Base-by-base conservation (phyloP, 2,329 filamentous ascomycete genomes). In the Colletotrichum tofieldiae region DNA sequence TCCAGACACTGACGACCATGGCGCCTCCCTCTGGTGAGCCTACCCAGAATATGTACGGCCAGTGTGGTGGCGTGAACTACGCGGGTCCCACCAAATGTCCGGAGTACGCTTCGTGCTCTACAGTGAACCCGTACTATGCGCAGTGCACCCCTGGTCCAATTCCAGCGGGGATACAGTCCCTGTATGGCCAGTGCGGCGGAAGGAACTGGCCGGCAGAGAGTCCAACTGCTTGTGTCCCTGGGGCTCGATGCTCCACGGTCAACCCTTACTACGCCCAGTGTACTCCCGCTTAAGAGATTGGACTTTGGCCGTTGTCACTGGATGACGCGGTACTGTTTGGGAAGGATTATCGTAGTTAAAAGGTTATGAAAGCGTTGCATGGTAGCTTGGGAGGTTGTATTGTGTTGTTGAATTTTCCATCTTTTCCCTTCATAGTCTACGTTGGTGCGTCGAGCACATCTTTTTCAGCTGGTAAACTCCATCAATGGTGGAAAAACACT, bases 261-360 rank as follows among this genome's bases (percentile, higher is more conserved):
- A 72, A 72, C 18, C 43, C 69, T 11, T 72, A 47, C 49, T 69
- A 72, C 52, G 60, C 65, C 7, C 69, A 72, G 20, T 72, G 69
- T 23, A 67, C 67, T 23, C 65, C 69, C 5, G 47, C 16, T 26
- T 71, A 41, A 8, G 1, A 16, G 6, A 39, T 20, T 18, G 11
- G n/a, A 5, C 23, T 3, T 52, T n/a, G 1, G 1, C 2, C 7
- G n/a, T 2, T 5, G 29, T 39, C 39, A 18, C 35, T 52, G 47
- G 16, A 39, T 29, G n/a, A 32, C 23, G 9, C 23, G 35, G 56
- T 32, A 20, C 18, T 43, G 37, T 7, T 9, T 20, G 6, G 2
- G 56, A 7, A 2, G 5, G 18, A 9, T 9, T 39, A 11, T 11
- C 14, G 16, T 2, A 6, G 29, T 20, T n/a, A 8, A 2, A 18